phyloP scores from a whole-genome alignment of 2,329 filamentous ascomycete species.

The Apiospora rasikravindrae region DNA sequence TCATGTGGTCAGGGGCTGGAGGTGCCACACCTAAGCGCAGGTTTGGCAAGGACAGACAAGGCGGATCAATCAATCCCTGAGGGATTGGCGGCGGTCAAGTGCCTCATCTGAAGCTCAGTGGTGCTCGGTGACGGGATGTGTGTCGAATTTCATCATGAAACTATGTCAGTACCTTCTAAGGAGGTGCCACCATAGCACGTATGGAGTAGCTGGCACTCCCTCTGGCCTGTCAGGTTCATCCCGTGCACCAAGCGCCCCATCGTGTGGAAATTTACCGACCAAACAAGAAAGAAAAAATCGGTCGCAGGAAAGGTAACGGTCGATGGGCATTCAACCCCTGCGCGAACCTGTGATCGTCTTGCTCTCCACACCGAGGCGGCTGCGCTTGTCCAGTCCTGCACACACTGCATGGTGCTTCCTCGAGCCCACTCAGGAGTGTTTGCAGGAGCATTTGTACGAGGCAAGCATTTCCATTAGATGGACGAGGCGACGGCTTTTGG shows the following conservation, averaged over 20 bases:
- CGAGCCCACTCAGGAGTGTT: neutral
- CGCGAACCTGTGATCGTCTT: neutral
- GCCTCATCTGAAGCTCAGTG: neutral
- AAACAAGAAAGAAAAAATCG: neutral
- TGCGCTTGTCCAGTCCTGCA: neutral
- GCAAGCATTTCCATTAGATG: neutral
- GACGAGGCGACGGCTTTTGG: neutral
- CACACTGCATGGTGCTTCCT: neutral
- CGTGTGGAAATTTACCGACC: neutral
- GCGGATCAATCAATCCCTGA: neutral
- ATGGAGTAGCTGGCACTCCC: neutral
- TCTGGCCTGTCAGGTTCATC: neutral
- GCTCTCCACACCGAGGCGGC: neutral
- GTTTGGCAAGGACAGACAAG: neutral
- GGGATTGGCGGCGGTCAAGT: neutral
- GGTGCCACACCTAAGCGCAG: neutral
- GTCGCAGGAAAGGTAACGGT: neutral
- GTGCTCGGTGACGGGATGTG: neutral
- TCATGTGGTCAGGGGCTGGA: neutral
- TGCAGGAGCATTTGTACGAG: neutral
- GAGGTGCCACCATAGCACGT: neutral
- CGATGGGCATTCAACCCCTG: neutral
- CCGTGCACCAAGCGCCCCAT: neutral
- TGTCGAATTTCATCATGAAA: neutral
- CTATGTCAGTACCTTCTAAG: neutral